A percentile compares a stretch with the other conserved stretches of the same genome.
phyloP scores from a whole-genome alignment of 805 yeast genomes.

The Blastobotrys robertii region DNA sequence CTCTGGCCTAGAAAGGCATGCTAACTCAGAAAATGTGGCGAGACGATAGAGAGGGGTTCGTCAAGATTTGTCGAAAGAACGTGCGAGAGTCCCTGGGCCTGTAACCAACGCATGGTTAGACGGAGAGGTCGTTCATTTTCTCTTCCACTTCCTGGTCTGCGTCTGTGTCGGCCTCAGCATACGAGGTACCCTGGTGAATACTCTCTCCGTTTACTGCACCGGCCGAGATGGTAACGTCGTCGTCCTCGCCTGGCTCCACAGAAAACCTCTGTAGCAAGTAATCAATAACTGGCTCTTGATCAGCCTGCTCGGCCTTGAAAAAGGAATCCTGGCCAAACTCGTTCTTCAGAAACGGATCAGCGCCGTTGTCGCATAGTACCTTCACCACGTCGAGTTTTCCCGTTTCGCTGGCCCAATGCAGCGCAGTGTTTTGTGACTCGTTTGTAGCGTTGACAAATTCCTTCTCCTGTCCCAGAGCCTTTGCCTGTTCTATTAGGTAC shows the following conservation, averaged over 20 bases:
- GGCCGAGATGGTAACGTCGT: constrained; percentile 30
- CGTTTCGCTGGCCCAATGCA: constrained; percentile 93
- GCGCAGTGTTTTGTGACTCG: constrained; percentile 82
- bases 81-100: constrained; percentile 67
- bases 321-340: constrained; percentile 70
- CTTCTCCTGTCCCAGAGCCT: constrained; percentile 25
- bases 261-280: constrained; percentile 67
- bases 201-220: not conserved
- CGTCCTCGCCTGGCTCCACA: constrained; percentile 49
- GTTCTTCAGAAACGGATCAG: constrained; percentile 77
- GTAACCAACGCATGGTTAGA: constrained; percentile 18
- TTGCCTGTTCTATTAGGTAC: constrained; percentile 36
- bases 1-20: too few relatives aligned
- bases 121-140: not conserved
- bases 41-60: constrained; percentile 63
- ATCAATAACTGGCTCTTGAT: constrained; percentile 65
- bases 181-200: too few relatives aligned
- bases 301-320: constrained; percentile 79
- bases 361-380: constrained; percentile 62
- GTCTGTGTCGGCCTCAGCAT: constrained; percentile 10
- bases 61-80: constrained; percentile 52
- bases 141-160: constrained; percentile 11
- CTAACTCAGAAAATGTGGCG: constrained; percentile 63
- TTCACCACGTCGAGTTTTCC: constrained; percentile 71
- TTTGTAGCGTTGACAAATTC: constrained; percentile 45